Evolutionary conservation across 2,329 filamentous ascomycete genomes (phyloP), one percentile per base, ranked within the genome.

Genomic region (Aureobasidium musti): DNA sequence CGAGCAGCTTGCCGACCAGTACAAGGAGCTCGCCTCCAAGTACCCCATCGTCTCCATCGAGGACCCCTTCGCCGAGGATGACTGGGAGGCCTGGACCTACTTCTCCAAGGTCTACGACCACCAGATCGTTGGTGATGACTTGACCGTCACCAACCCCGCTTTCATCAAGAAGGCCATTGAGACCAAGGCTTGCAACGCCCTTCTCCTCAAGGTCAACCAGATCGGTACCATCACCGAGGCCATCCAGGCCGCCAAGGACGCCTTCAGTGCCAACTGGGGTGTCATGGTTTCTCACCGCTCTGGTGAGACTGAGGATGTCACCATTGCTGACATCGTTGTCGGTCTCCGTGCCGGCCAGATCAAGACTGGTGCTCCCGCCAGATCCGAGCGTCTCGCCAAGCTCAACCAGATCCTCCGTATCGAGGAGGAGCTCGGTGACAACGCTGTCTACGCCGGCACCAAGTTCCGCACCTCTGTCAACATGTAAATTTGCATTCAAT

Each of bases 1-100:
- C 83, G 92, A 98, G 86, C 86, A 99, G 84, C 90, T 99, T 70
- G 94, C 95, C 78, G 88, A 90, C 77, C 84, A 96, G 76, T 98
- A 99, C 89, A 87, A 91, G 80, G 84, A 88, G 54, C 89, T 99
- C 69, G 86, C 87, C 79, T 86, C 89, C 86, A 97, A 97, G 85
- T 99, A 99, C 86, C 94, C 95, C 77, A 99, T 99, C 77, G 92
- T 98, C 83, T 91, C 88, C 82, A 98, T 99, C 75, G 95, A 99
- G 85, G 95, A 99, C 81, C 95, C 95, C 79, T 99, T 99, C 83
- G 94, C 92, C 72, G 95, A 99, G 88, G 95, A 98, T 77, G 95
- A 99, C 86, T 99, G 95, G 95, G 94, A 98, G 88, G 95, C 95
- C 70, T 99, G 95, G 95, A 96, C 91, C 88, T 97, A 98, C 89